Base-by-base conservation (phyloP, 1,284 basidiomycete species). In the Malassezia obtusa region DNA sequence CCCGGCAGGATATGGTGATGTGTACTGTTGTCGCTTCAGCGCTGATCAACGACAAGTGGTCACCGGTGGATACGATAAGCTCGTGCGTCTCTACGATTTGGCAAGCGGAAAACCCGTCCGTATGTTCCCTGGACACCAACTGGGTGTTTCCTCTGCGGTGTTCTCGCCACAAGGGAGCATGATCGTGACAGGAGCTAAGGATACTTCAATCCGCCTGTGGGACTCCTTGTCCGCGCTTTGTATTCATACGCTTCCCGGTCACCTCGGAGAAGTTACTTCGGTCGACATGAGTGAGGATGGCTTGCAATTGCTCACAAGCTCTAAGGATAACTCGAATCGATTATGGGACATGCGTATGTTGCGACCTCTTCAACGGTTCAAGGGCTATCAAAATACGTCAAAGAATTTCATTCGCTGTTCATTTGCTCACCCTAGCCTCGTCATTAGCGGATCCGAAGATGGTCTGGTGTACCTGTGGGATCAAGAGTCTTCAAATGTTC, bases 311-410 rank as follows among this genome's bases (percentile, higher is more conserved):
- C 63, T 79, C 28, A 77, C 76, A 5, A 76, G 73, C 15, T 75
- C 75, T 50, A 78, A 78, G 62, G 77, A 78, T 61, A 78, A 78
- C 60, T 77, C 77, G 32, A 63, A 63, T 21, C 54, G 67, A 8
- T 39, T 77, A 64, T 63, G 63, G 76, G 68, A 71, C 37, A 56
- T 65, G 24, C 43, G 61, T 31, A 65, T 65, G 58, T 57, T 74
- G 4, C 49, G 58, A 1, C 76, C 75, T 24, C 58, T 78, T 4
- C 75, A 76, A 47, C 63, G 77, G 3, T 79, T 78, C 64, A 78
- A 75, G 24, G 77, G 77, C 0, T 76, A 78, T 53, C 77, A 77
- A 59, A 79, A 79, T 58, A 78, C 78, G 10, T 76, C 76, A 21
- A 77, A 78, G 58, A 78, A 78, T 67, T 75, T 78, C 35, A 76